Base-by-base conservation (phyloP, 2,329 filamentous ascomycete genomes). In the Penicillium polonicum region DNA sequence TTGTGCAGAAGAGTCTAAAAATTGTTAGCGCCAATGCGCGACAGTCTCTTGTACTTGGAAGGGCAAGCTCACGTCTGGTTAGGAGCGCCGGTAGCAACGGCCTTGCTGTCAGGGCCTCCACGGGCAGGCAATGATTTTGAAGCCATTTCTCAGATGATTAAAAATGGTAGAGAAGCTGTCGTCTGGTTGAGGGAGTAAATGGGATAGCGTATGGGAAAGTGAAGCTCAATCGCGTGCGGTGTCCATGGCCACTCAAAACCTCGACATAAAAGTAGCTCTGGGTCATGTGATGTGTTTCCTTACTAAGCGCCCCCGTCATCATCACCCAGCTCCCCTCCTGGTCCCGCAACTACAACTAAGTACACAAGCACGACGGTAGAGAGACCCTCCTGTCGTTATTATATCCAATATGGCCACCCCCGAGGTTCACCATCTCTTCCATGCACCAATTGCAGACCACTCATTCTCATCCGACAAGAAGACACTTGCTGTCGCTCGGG, bases 401-500 rank as follows among this genome's bases (percentile, higher is more conserved):
- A 57, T 50, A 49, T 57, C 43, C 75, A 83, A 52, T 59, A 97
- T 97, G 93, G 82, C 90, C 55, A 76, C 88, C 59, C 91, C 92
- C 64, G 91, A 97, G 83, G 90, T 96, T 58, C 91, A 97, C 79
- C 92, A 97, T 72, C 88, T 99, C 65, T 99, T 99, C 81, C 92
- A 97, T 80, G 87, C 89, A 68, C 92, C 93, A 61, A 97, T 99
- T 72, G 91, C 91, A 66, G 94, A 99, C 82, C 94, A 99, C 78
- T 97, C 93, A 57, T 99, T 99, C 85, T 96, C 92, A 64, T 87
- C 91, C 62, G 94, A 99, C 79, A 90, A 88, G 74, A 82, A 87
- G 75, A 92, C 89, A 29, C 84, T 99, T 57, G 94, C 94, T 57
- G 92, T 99, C 57, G 90, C 93, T 63, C 89, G 91, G 69, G 93